These are phyloP conservation scores for Mycena crocata DNA, from an alignment of 768 basidiomycete genomes.

Conservation along the genomic window DNA sequence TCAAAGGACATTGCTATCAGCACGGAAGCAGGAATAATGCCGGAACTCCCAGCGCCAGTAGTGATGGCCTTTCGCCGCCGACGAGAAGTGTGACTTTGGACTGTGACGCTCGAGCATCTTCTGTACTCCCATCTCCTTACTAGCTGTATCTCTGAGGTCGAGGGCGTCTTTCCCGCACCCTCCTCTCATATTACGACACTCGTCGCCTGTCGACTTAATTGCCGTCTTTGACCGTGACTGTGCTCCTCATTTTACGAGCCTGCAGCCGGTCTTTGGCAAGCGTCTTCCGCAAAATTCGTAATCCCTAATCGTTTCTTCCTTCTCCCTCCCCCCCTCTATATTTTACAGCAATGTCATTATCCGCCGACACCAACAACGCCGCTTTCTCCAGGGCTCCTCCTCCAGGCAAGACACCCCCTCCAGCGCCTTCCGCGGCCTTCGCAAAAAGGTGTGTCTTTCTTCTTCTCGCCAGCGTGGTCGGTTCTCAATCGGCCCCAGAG, in stretches of 20 bases:
- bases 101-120: too few species aligned
- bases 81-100: too few species aligned
- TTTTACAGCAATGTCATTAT: slow-evolving; percentile 98
- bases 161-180: too few species aligned
- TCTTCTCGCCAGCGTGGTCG: slow-evolving; percentile 30
- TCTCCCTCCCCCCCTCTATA: slow-evolving; percentile 76
- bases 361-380: slow-evolving; percentile 82
- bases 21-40: too few species aligned
- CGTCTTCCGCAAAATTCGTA: slow-evolving; percentile 75
- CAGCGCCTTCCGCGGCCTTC: slow-evolving; percentile 89
- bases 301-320: slow-evolving; percentile 77
- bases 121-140: slow-evolving; percentile 14
- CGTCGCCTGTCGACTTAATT: too few species aligned
- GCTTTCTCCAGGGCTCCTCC: slow-evolving; percentile 77
- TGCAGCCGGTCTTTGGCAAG: slow-evolving; percentile 45
- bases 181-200: too few species aligned
- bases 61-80: too few species aligned
- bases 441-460: slow-evolving; percentile 76
- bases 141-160: slow-evolving; percentile 20
- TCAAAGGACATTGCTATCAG: too few species aligned
- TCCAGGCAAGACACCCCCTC: slow-evolving; percentile 91
- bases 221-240: too few species aligned
- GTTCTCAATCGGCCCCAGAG: slow-evolving; percentile 58
- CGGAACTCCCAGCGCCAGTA: too few species aligned
- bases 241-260: slow-evolving; percentile 40